A percentile compares a stretch with the other conserved stretches of the same genome.
Evolutionary conservation across 192 early-diverging fungal species (phyloP).

Genomic region (Entophlyctis helioformis): DNA sequence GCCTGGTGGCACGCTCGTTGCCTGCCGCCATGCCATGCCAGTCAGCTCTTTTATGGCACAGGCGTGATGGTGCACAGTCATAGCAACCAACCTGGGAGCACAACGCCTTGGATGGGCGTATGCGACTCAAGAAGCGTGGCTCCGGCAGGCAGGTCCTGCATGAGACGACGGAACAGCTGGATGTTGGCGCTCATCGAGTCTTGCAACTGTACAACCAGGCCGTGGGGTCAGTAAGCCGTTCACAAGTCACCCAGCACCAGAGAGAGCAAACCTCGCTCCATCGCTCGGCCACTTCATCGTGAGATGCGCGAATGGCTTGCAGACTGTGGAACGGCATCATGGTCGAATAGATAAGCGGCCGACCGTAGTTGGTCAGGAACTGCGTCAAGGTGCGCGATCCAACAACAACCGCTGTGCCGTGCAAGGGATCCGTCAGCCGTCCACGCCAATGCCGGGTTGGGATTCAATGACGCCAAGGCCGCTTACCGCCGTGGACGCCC

Average conservation of each 20-base stretch:
- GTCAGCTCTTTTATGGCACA: too few species aligned
- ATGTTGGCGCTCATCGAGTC: slow-evolving; percentile 4
- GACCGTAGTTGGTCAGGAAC: slow-evolving; percentile 72
- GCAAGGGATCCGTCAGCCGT: not conserved
- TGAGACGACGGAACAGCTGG: not conserved
- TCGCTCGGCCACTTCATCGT: slow-evolving; percentile 43
- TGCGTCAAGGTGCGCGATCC: slow-evolving; percentile 45
- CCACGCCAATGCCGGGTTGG: too few species aligned
- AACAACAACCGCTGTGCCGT: slow-evolving; percentile 57
- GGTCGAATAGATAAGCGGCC: slow-evolving; percentile 71
- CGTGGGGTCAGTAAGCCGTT: too few species aligned
- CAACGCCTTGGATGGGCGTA: not conserved
- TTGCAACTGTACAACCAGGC: slow-evolving; percentile 1
- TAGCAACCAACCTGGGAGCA: too few species aligned
- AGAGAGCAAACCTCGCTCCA: too few species aligned
- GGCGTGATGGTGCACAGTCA: too few species aligned
- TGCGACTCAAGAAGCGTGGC: not conserved
- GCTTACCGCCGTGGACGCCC: slow-evolving; percentile 62
- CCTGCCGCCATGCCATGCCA: too few species aligned
- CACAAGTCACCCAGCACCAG: too few species aligned
- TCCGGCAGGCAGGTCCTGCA: not conserved
- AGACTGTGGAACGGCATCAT: slow-evolving; percentile 57
- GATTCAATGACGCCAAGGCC: too few species aligned
- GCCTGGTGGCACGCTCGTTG: slow-evolving; percentile 33
- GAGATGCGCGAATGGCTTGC: slow-evolving; percentile 53